Conservation (phyloP, 2,329 filamentous ascomycete species). For the Fusarium phyllophilum region DNA sequence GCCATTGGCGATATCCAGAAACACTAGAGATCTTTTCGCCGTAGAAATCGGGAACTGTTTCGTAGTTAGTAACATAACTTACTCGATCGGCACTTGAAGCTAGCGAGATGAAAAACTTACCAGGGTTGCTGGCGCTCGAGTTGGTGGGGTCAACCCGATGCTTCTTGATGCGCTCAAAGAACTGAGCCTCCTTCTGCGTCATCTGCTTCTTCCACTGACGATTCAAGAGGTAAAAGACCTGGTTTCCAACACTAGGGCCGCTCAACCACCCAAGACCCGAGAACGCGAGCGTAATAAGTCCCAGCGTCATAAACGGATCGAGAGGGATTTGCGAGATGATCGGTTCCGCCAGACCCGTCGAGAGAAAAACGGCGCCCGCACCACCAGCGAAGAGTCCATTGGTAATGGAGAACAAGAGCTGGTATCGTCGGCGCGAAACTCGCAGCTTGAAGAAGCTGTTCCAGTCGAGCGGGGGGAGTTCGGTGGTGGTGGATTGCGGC, state of each 20-base stretch:
- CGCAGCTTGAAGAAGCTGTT: slow-evolving; percentile 93
- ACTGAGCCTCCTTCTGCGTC: slow-evolving; percentile 89
- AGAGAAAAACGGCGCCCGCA: slow-evolving; percentile 72
- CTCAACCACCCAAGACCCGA: slow-evolving; percentile 87
- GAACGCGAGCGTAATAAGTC: slow-evolving; percentile 79
- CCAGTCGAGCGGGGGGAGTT: slow-evolving; percentile 72
- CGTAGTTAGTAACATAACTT: slow-evolving; percentile 26
- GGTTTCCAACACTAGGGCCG: slow-evolving; percentile 84
- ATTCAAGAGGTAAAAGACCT: slow-evolving; percentile 81
- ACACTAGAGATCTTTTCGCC: slow-evolving; percentile 98
- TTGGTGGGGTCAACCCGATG: slow-evolving; percentile 91
- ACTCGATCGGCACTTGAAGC: background rate
- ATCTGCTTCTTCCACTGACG: slow-evolving; percentile 77
- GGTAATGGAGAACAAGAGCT: slow-evolving; percentile 78
- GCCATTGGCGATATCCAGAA: slow-evolving; percentile 89
- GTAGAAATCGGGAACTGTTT: slow-evolving; percentile 91
- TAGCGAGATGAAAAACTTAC: slow-evolving; percentile 47
- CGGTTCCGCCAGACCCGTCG: slow-evolving; percentile 77
- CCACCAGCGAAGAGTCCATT: slow-evolving; percentile 71
- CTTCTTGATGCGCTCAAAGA: slow-evolving; percentile 91
- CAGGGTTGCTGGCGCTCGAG: slow-evolving; percentile 89
- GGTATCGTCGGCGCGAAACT: slow-evolving; percentile 84
- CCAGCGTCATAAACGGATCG: slow-evolving; percentile 88
- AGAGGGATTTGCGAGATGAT: slow-evolving; percentile 78
- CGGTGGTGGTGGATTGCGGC: slow-evolving; percentile 7